Percentiles rank a stretch among this genome's conserved stretches.
Conservation (phyloP, 1,284 basidiomycete genomes). For the Retiboletus fuscus region DNA sequence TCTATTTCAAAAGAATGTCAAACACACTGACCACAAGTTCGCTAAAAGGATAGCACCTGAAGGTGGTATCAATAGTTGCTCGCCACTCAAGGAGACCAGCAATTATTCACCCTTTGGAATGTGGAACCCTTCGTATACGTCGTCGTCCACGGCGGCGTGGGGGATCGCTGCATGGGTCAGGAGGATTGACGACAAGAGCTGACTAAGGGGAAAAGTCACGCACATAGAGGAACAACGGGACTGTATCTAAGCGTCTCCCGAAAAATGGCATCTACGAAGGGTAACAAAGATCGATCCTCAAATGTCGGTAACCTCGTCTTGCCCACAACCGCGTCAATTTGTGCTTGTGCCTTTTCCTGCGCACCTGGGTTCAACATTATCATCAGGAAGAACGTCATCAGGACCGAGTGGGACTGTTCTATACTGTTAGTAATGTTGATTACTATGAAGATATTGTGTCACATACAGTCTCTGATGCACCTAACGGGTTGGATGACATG, state of each 20-base stretch:
- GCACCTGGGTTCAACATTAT: constrained; percentile 50
- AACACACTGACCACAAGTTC: constrained; percentile 23
- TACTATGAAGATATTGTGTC: not conserved
- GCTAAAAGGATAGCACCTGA: constrained; percentile 23
- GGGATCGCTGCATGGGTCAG: constrained; percentile 21
- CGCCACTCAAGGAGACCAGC: not conserved
- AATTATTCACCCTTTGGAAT: constrained; percentile 28
- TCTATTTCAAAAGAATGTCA: not conserved
- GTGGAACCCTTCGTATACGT: constrained; percentile 28
- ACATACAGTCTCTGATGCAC: constrained; percentile 32
- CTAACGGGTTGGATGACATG: constrained; percentile 10
- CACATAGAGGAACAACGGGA: constrained; percentile 33
- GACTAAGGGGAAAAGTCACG: not conserved
- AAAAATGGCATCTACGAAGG: constrained; percentile 48
- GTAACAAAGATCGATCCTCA: constrained; percentile 44
- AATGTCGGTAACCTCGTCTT: constrained; percentile 23
- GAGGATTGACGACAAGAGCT: not conserved
- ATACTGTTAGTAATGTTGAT: not conserved
- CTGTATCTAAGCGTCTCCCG: constrained; percentile 41
- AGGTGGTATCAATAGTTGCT: not conserved
- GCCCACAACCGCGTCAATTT: constrained; percentile 51
- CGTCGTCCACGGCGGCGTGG: constrained; percentile 23
- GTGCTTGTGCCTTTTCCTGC: constrained; percentile 46
- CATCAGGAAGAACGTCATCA: constrained; percentile 48
- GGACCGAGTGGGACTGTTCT: constrained; percentile 20